phyloP scores from a whole-genome alignment of 208 protist genomes.

The Acanthamoeba castellanii region DNA sequence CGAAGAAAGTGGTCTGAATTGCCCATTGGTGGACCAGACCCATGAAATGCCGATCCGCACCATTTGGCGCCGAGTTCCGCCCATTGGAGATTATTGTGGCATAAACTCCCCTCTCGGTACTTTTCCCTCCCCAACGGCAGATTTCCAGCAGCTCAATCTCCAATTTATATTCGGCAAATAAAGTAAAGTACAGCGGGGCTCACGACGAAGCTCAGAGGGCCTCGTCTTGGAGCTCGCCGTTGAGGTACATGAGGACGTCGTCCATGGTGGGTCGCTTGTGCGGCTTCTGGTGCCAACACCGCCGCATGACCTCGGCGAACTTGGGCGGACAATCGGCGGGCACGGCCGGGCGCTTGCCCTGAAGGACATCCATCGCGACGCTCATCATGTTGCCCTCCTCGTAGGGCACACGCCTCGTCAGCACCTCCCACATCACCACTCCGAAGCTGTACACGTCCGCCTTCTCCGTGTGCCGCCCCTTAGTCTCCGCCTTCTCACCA shows the following conservation, averaged over 20 bases:
- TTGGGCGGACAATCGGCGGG: not conserved
- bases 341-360: not conserved
- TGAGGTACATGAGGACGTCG: not conserved
- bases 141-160: no score
- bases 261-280: not conserved
- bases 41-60: no score
- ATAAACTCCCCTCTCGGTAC: no score
- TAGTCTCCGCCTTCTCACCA: not conserved
- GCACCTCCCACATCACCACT: conserved; percentile 15
- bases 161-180: no score
- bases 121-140: no score
- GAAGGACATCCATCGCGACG: not conserved
- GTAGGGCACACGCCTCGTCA: not conserved
- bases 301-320: not conserved
- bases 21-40: no score
- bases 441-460: conserved; percentile 15
- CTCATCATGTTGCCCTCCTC: not conserved
- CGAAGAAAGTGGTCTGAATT: no score
- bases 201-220: no score
- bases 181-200: no score
- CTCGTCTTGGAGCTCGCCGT: not conserved
- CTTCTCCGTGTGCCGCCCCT: not conserved
- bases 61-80: no score
- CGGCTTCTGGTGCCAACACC: not conserved
- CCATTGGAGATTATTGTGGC: no score